These are phyloP conservation scores for Aspergillus bertholletiae DNA, from an alignment of 495 filamentous ascomycete species.

Conservation along the genomic window DNA sequence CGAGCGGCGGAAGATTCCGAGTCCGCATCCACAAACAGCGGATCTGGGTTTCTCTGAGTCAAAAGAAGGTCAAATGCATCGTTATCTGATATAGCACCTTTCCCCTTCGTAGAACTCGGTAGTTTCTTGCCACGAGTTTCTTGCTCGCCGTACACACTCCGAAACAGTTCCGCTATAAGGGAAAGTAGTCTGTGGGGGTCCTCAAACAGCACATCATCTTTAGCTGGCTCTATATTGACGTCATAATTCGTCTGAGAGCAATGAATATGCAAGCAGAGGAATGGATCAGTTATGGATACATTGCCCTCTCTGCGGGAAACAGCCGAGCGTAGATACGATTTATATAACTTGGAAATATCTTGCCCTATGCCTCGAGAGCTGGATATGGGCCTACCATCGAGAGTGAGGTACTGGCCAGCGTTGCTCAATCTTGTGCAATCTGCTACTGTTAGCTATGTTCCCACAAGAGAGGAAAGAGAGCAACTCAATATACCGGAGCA, in stretches of 20 bases:
- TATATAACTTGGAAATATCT: constrained; percentile 61
- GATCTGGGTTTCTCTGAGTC: constrained; percentile 11
- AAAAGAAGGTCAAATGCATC: constrained; percentile 23
- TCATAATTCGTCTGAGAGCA: constrained; percentile 77
- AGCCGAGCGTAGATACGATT: constrained; percentile 47
- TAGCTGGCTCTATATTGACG: constrained; percentile 83
- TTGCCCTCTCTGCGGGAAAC: constrained; percentile 17
- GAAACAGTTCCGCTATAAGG: constrained; percentile 54
- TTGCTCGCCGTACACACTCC: constrained; percentile 50
- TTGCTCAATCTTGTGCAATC: constrained; percentile 53
- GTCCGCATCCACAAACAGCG: background rate
- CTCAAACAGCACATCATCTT: constrained; percentile 82
- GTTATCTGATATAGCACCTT: background rate
- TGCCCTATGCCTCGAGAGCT: constrained; percentile 59
- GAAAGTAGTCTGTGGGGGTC: constrained; percentile 52
- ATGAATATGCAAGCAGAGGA: constrained; percentile 68
- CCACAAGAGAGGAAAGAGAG: background rate
- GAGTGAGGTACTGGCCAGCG: constrained; percentile 63
- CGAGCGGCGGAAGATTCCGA: background rate
- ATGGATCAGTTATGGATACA: constrained; percentile 53
- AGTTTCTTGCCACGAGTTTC: background rate
- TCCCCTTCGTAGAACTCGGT: constrained; percentile 1
- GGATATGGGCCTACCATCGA: constrained; percentile 77
- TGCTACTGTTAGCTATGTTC: constrained; percentile 13
- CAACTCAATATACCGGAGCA: constrained; percentile 39